Evolutionary conservation across 2,329 filamentous ascomycete species (phyloP), one percentile per base, ranked within the genome.

Genomic region (Fusarium sp.): DNA sequence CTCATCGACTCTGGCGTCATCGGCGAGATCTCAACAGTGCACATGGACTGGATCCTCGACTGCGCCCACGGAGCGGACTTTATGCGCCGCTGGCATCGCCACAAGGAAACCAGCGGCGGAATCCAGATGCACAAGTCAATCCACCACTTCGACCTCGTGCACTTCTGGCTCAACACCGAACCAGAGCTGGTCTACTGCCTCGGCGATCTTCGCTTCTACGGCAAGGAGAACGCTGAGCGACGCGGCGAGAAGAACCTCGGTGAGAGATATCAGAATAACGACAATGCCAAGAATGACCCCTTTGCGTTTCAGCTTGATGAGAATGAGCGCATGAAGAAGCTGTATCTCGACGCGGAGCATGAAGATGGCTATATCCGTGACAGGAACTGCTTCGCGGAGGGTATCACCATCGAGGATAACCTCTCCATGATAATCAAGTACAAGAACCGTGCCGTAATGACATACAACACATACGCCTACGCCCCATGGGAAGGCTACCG

Each of bases 11-110:
- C 83, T 1, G 85, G 85, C 1, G 83, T 83, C 4, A 87, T 89
- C 61, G 87, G 87, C 2, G 78, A 77, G 15, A 83, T 89, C 2
- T 83, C 83, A 7, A 85, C 82, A 15, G 83, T 89, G 15, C 86
- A 89, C 70, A 88, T 89, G 65, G 86, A 89, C 74, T 89, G 87
- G 87, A 82, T 88, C 73, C 83, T 89, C 23, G 85, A 89, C 73
- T 88, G 85, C 6, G 82, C 83, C 5, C 87, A 89, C 70, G 86
- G 86, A 9, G 85, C 86, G 2, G 86, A 89, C 68, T 89, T 87
- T 74, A 88, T 89, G 77, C 85, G 87, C 6, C 85, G 87, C 9
- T 89, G 87, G 87, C 86, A 89, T 72, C 82, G 86, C 2, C 84
- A 88, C 69, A 86, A 85, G 77, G 79, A 80, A 20, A 89, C 88